Base-by-base conservation (phyloP, 2,329 filamentous ascomycete species). In the Fusarium staphyleae region DNA sequence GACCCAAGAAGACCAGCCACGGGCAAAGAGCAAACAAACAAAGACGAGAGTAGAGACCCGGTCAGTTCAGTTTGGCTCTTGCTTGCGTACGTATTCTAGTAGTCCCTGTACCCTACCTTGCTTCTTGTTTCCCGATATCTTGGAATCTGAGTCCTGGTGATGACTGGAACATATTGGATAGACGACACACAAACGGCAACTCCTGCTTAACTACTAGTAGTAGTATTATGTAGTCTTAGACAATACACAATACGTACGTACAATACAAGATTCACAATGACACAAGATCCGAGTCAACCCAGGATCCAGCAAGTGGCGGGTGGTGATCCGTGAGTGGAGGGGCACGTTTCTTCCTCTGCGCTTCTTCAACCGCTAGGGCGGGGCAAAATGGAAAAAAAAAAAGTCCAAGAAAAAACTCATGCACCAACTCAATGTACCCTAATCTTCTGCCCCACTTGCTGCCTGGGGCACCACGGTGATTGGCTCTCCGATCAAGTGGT, bases 341-440 rank as follows among this genome's bases (percentile, higher is more conserved):
- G 22, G 22, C 22, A 24, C 22, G 29, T 49, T 55, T 48, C 41
- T 35, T 44, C 16, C 34, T 45, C 41, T 24, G 24, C 39, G 50
- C 18, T 42, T 37, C 11, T 40, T 12, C 24, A 24, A 24, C 19
- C 43, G 36, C 32, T 40, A 41, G 19, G 32, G 28, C 28, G 42
- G 42, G 42, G 42, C 32, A 6, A 18, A 33, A 18, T 42, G 37
- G 44, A 51, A 60, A 40, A 35, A 26, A 37, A 48, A 48, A 48
- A 63, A 55, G 50, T 18, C 28, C 16, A 52, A 42, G 16, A 60
- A 49, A 43, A 24, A 55, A 54, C 19, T 19, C 30, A 33, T 48
- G n/a, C 39, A 40, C 54, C 42, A n/a, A n/a, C n/a, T n/a, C n/a
- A 55, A 62, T 60, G 63, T 68, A 68, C 66, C 66, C 66, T 68